Conservation (phyloP, 2,329 filamentous ascomycete species). For the Sporothrix dimorphospora region DNA sequence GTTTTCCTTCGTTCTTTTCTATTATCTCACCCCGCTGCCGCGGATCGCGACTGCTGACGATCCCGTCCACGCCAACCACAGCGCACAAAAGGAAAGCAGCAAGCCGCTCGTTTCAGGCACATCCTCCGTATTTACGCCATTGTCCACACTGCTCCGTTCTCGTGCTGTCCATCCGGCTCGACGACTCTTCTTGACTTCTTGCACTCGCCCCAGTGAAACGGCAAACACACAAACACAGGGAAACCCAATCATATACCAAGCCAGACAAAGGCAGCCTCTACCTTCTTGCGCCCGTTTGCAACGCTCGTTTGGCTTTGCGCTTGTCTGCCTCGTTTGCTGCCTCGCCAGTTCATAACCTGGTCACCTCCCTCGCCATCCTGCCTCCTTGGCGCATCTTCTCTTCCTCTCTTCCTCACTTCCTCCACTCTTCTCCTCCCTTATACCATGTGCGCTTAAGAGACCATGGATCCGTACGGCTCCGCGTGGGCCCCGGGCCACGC, state of each 20-base stretch:
- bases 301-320: neutral
- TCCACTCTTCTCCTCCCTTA: neutral
- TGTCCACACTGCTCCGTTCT: neutral
- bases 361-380: neutral
- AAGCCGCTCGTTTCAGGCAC: slow-evolving; percentile 22
- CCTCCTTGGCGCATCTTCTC: slow-evolving; percentile 1
- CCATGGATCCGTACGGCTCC: slow-evolving; percentile 31
- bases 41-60: slow-evolving; percentile 1
- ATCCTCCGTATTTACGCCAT: slow-evolving; percentile 17
- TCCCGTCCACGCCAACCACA: neutral
- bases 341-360: neutral
- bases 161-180: neutral
- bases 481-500: slow-evolving; percentile 22
- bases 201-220: neutral
- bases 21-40: neutral
- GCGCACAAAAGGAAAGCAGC: neutral
- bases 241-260: neutral
- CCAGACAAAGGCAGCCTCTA: neutral
- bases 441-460: slow-evolving; percentile 23
- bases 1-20: neutral
- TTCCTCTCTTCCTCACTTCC: neutral
- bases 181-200: neutral
- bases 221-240: neutral
- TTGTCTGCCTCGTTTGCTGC: slow-evolving; percentile 4
- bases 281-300: neutral